These are phyloP conservation scores for Termitomyces sp. DNA, from an alignment of 768 basidiomycete genomes.

Conservation along the genomic window DNA sequence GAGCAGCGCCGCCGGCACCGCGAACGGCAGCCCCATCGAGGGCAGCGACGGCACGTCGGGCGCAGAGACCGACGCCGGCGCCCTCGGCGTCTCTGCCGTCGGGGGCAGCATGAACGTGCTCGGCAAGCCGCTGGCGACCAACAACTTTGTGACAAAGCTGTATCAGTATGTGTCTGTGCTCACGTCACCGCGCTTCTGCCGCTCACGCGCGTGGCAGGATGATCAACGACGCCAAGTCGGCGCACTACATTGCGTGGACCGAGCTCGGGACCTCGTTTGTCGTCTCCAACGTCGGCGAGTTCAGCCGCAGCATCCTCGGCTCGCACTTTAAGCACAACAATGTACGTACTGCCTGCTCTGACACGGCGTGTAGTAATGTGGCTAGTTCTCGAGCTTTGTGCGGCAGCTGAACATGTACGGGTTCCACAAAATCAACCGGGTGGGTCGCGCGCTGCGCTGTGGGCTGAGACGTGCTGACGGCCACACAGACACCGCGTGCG, in stretches of 20 bases:
- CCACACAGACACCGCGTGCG: slow-evolving; percentile 66
- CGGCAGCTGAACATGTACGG: slow-evolving; percentile 97
- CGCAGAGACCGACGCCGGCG: slow-evolving; percentile 4
- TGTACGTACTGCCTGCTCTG: slow-evolving; percentile 35
- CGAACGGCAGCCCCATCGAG: slow-evolving; percentile 35
- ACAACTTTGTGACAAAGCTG: slow-evolving; percentile 86
- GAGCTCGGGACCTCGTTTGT: slow-evolving; percentile 81
- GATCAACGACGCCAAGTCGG: slow-evolving; percentile 79
- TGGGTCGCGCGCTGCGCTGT: slow-evolving; percentile 26
- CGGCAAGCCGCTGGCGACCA: slow-evolving; percentile 63
- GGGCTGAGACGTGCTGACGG: background rate
- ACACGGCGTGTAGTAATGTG: too few species aligned
- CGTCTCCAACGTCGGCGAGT: slow-evolving; percentile 82
- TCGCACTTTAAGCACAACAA: slow-evolving; percentile 91
- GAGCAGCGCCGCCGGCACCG: slow-evolving; percentile 10
- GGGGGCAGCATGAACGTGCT: slow-evolving; percentile 49
- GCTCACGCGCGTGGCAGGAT: slow-evolving; percentile 46
- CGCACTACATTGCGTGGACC: slow-evolving; percentile 80
- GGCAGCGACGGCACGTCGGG: slow-evolving; percentile 40
- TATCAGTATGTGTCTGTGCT: slow-evolving; percentile 55
- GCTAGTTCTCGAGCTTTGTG: slow-evolving; percentile 90
- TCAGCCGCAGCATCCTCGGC: slow-evolving; percentile 78
- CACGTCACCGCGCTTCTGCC: background rate
- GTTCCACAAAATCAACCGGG: slow-evolving; percentile 91
- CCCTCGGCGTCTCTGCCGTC: slow-evolving; percentile 23